Percentiles rank a stretch among this genome's conserved stretches.
Conservation (phyloP, 495 filamentous ascomycete species). For the Schizothecium vesticola region DNA sequence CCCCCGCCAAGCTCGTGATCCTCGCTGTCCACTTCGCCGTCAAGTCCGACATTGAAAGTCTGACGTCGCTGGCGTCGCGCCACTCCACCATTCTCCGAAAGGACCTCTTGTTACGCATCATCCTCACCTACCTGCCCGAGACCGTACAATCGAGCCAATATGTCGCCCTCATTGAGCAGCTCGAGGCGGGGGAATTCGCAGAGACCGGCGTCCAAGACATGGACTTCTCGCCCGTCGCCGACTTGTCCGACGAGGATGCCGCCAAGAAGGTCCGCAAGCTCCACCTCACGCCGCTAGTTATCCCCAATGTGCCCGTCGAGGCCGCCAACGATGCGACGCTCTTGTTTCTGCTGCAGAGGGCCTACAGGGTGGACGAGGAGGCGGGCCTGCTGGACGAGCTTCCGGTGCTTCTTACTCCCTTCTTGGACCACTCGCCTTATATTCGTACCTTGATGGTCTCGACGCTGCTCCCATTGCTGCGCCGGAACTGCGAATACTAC, state of each 20-base stretch:
- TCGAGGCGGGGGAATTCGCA: conserved; percentile 42
- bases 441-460: conserved; percentile 75
- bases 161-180: conserved; percentile 50
- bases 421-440: conserved; percentile 60
- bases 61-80: conserved; percentile 57
- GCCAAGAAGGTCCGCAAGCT: conserved; percentile 66
- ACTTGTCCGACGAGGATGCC: conserved; percentile 60
- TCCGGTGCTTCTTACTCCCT: conserved; percentile 66
- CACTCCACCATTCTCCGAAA: conserved; percentile 53
- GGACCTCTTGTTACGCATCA: conserved; percentile 68
- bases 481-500: conserved; percentile 83
- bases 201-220: conserved; percentile 31
- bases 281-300: conserved; percentile 56
- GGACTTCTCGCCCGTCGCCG: conserved; percentile 55
- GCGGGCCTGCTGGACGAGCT: conserved; percentile 71
- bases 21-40: conserved; percentile 58
- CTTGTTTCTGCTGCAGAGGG: conserved; percentile 69
- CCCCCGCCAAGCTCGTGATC: conserved; percentile 55
- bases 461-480: conserved; percentile 67
- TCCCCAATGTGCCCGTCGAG: conserved; percentile 41
- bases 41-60: conserved; percentile 51
- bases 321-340: conserved; percentile 53
- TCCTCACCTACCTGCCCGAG: conserved; percentile 83
- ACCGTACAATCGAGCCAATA: conserved; percentile 62
- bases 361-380: conserved; percentile 70